Evolutionary conservation across 257 asterid genomes (phyloP).

Genomic region (Nicotiana sylvestris): DNA sequence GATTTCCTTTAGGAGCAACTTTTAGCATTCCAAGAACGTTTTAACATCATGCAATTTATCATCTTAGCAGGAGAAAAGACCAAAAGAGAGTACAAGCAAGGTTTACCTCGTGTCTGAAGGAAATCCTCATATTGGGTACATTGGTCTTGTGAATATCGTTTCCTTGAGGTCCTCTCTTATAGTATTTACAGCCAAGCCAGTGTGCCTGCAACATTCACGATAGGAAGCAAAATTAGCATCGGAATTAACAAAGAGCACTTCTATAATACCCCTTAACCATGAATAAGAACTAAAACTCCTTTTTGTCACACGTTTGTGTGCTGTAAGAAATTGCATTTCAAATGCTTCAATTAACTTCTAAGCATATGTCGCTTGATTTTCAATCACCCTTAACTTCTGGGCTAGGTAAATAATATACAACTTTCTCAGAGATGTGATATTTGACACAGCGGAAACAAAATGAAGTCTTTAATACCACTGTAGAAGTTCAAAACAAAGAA

Average conservation of each 20-base stretch:
- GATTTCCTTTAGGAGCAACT: neutral
- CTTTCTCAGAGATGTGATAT: neutral
- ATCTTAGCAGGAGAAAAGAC: neutral
- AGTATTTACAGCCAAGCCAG: constrained; percentile 82
- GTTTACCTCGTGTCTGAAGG: constrained; percentile 84
- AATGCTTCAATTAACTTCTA: neutral
- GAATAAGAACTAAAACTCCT: neutral
- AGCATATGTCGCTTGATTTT: neutral
- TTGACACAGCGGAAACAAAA: neutral
- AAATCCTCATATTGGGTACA: constrained; percentile 72
- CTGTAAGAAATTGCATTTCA: neutral
- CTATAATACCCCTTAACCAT: neutral
- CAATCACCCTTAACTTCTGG: neutral
- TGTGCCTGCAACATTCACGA: constrained; percentile 44
- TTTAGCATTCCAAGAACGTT: neutral
- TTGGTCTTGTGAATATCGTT: constrained; percentile 88
- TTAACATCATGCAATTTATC: constrained; percentile 9
- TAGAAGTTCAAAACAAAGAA: neutral
- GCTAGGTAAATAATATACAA: neutral
- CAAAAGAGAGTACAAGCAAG: constrained; percentile 5
- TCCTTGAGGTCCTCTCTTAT: constrained; percentile 64
- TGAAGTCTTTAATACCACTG: neutral
- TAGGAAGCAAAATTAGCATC: neutral
- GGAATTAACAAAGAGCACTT: neutral
- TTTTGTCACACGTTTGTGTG: neutral